These are phyloP conservation scores for Leptographium wingfieldii DNA, from an alignment of 2,329 filamentous ascomycete species.

Conservation along the genomic window DNA sequence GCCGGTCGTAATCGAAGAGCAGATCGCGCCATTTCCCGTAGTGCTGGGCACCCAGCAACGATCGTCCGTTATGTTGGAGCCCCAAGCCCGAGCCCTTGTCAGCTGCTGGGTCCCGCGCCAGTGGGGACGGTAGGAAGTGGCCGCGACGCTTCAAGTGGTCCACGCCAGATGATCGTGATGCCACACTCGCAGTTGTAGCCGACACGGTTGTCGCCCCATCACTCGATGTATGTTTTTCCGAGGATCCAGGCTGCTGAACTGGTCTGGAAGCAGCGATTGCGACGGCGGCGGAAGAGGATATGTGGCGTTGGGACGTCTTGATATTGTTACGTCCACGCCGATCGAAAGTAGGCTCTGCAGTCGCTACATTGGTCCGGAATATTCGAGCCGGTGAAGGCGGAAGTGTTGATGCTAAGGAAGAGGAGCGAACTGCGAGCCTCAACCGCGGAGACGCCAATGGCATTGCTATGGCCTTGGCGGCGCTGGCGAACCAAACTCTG, in stretches of 20 bases:
- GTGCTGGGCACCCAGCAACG: conserved; percentile 7
- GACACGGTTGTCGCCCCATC: background rate
- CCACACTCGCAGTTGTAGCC: background rate
- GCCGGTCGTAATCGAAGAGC: conserved; percentile 14
- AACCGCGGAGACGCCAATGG: conserved; percentile 8
- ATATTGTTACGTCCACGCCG: background rate
- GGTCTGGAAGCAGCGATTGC: background rate
- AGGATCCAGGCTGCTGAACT: background rate
- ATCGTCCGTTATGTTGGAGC: background rate
- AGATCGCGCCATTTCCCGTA: conserved; percentile 17
- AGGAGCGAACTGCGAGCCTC: conserved; percentile 5
- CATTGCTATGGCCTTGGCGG: conserved; percentile 11
- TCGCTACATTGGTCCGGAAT: background rate
- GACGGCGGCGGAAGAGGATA: background rate
- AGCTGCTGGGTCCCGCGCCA: background rate
- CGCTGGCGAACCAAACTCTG: conserved; percentile 1
- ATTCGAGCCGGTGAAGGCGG: background rate
- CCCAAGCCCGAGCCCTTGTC: background rate
- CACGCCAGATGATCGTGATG: background rate
- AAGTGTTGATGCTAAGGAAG: background rate
- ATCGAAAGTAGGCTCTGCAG: background rate
- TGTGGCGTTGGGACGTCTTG: background rate
- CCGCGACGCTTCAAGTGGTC: conserved; percentile 9
- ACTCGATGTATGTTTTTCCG: background rate
- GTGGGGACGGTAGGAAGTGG: background rate